phyloP scores from a whole-genome alignment of 495 filamentous ascomycete genomes.

The Emericellopsis terricola region DNA sequence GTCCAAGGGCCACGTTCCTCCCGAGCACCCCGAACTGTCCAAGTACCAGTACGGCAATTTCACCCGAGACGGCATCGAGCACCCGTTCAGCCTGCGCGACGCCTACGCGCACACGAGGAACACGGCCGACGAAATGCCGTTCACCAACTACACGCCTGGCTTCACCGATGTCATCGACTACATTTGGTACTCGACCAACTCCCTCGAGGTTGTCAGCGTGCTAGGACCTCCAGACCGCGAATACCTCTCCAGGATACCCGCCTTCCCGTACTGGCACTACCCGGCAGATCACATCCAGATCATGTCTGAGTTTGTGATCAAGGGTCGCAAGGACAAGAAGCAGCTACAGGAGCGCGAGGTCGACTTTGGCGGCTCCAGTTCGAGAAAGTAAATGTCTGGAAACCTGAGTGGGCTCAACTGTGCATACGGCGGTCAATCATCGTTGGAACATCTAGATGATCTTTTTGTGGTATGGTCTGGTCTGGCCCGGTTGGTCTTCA shows the following conservation, averaged over 20 bases:
- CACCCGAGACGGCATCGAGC: conserved; percentile 74
- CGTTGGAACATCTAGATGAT: too few relatives aligned
- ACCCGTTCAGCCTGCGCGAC: conserved; percentile 86
- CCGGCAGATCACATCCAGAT: conserved; percentile 92
- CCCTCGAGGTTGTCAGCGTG: conserved; percentile 68
- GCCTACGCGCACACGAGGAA: conserved; percentile 51
- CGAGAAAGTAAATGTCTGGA: too few relatives aligned
- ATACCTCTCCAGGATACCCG: conserved; percentile 77
- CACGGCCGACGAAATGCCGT: conserved; percentile 60
- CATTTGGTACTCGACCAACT: conserved; percentile 90
- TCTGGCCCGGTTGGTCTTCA: too few relatives aligned
- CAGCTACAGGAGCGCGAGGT: conserved; percentile 1
- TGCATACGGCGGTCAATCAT: too few relatives aligned
- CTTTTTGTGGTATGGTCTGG: too few relatives aligned
- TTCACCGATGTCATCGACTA: conserved; percentile 91
- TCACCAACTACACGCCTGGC: conserved; percentile 89
- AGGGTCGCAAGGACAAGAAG: conserved; percentile 71
- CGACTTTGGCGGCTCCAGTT: too few relatives aligned
- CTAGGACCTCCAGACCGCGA: conserved; percentile 83
- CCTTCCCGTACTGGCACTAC: conserved; percentile 95
- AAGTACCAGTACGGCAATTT: conserved; percentile 70
- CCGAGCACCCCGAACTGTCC: conserved; percentile 58
- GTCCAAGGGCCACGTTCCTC: conserved; percentile 49
- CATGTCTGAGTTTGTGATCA: conserved; percentile 80
- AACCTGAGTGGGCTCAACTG: too few relatives aligned